phyloP scores from a whole-genome alignment of 352 stramenopile species.

The Globisporangium mamillatum region DNA sequence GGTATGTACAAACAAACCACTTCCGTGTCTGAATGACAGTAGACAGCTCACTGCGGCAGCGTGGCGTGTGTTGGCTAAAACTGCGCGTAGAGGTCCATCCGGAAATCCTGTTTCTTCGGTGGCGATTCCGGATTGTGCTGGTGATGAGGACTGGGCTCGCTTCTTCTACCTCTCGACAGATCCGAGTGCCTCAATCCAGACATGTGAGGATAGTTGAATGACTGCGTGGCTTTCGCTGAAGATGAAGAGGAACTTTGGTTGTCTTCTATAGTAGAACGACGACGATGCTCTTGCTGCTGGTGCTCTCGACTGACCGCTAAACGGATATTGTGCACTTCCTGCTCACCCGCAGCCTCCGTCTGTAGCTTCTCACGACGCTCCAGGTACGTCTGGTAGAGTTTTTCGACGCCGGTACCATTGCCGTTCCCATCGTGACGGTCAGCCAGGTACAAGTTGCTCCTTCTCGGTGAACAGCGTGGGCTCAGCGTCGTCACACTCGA shows the following conservation, averaged over 20 bases:
- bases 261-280: not conserved
- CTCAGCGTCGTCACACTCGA: not conserved
- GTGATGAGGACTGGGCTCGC: not conserved
- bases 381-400: slow-evolving; percentile 12
- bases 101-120: slow-evolving; percentile 10
- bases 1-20: not conserved
- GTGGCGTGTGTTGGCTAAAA: not conserved
- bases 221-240: not conserved
- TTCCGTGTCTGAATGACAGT: not conserved
- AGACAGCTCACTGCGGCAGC: not conserved
- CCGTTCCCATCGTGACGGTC: not conserved
- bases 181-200: not conserved
- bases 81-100: slow-evolving; percentile 14
- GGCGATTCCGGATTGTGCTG: not conserved
- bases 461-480: not conserved
- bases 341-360: slow-evolving; percentile 4
- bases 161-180: not conserved
- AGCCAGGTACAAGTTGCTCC: slow-evolving; percentile 9
- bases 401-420: slow-evolving; percentile 2
- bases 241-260: not conserved
- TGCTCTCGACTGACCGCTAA: slow-evolving; percentile 5
- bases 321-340: not conserved
- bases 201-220: not conserved
- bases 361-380: slow-evolving; percentile 1
- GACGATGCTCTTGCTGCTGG: slow-evolving; percentile 4